Evolutionary conservation across 2,329 filamentous ascomycete species (phyloP).

Genomic region (Sphaerostilbella broomeana): DNA sequence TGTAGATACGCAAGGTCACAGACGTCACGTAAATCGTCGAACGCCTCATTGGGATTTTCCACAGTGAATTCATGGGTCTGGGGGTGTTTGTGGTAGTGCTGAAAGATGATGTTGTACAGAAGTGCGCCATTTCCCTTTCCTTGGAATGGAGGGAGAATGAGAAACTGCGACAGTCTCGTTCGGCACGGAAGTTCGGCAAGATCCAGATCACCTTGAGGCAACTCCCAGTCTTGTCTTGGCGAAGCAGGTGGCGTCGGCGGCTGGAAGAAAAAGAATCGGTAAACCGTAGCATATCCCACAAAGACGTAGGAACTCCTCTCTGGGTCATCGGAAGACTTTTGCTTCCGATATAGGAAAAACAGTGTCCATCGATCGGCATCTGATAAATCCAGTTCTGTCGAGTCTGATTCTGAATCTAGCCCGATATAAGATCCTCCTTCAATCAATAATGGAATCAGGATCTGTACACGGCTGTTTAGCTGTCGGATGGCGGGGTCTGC

Average conservation of each 20-base stretch:
- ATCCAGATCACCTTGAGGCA: conserved; percentile 39
- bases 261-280: conserved; percentile 69
- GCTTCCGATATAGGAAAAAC: conserved; percentile 76
- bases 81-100: conserved; percentile 57
- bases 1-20: conserved; percentile 64
- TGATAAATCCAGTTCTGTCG: conserved; percentile 60
- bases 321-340: conserved; percentile 33
- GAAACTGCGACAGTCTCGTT: conserved; percentile 84
- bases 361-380: conserved; percentile 82
- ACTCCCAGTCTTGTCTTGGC: conserved; percentile 36
- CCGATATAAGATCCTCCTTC: conserved; percentile 80
- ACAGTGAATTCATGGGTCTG: conserved; percentile 80
- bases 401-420: conserved; percentile 37
- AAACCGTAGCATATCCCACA: conserved; percentile 84
- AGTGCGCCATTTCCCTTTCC: conserved; percentile 68
- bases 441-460: conserved; percentile 80
- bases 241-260: conserved; percentile 38
- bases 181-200: conserved; percentile 64
- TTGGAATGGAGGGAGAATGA: conserved; percentile 85
- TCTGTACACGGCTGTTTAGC: conserved; percentile 73
- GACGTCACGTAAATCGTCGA: conserved; percentile 72
- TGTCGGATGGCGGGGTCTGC: conserved; percentile 61
- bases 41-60: conserved; percentile 86
- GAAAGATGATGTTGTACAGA: conserved; percentile 76
- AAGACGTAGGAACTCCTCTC: conserved; percentile 64